Evolutionary conservation across 208 protist species (phyloP), one percentile per base, ranked within the genome.

Genomic region (Acanthamoeba sp.): DNA sequence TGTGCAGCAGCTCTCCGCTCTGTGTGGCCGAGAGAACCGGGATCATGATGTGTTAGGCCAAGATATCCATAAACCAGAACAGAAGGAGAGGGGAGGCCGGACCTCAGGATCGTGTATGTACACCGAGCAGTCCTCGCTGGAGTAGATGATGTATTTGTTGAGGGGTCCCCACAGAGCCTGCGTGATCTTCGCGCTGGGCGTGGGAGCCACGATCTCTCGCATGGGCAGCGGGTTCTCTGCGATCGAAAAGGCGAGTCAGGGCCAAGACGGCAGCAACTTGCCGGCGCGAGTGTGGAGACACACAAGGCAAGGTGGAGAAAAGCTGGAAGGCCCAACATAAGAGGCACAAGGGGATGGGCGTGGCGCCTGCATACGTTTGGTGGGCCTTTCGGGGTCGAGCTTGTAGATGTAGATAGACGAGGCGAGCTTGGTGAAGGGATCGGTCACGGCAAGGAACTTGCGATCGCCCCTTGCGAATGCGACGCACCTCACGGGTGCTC

Each of bases 111-210:
- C 98, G 84, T 98, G 98, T 76, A 99, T 97, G 88, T 97, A 94
- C 85, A 99, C 96, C 62, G 94, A 97, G 88, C 98, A 98, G 95
- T 99, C 98, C 48, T 99, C 98, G 95, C 95, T 96, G 45, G 97
- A 94, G 73, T 98, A 98, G 97, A 99, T 98, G 95, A 99, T 99
- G 22, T 97, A 98, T 92, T 99, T 97, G 95, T 99, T 99, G 20
- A 98, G 98, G 42, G 98, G 98, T 22, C 99, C 99, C 98, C 98
- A 99, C 29, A 97, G 85, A 1, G 98, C 98, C 14, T 95, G 89
- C 57, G 95, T 98, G 89, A 98, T 99, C 93, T 98, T 98, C 7
- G 57, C 88, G 36, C 94, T 91, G 40, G 59, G 45, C 64, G 38
- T 91, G 32, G 50, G 55, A 27, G 57, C 85, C 50, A 73, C 50